phyloP scores from a whole-genome alignment of 148 eudicot genomes.

The Amaranthus cruentus region DNA sequence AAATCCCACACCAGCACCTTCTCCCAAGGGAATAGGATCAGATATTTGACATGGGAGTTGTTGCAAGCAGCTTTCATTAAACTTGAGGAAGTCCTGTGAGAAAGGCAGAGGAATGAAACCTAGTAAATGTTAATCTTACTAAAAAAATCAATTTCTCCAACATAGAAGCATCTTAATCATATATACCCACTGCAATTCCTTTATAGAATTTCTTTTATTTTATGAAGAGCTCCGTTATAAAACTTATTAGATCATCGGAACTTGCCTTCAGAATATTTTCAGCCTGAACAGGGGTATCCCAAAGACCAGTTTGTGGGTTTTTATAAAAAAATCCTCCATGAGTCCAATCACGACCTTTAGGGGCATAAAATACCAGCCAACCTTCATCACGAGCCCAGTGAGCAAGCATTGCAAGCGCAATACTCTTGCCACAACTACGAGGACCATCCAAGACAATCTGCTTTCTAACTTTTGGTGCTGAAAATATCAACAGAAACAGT shows the following conservation, averaged over 20 bases:
- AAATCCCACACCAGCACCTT: slow-evolving; percentile 86
- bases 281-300: slow-evolving; percentile 98
- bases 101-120: slow-evolving; percentile 3
- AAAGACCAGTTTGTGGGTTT: slow-evolving; percentile 68
- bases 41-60: slow-evolving; percentile 57
- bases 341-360: slow-evolving; percentile 80
- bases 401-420: slow-evolving; percentile 92
- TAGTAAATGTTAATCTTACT: slow-evolving; percentile 1
- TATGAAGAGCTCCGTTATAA: too few species aligned
- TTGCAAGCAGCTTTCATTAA: slow-evolving; percentile 53
- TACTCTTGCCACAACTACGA: slow-evolving; percentile 87
- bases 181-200: background rate
- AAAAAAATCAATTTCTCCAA: slow-evolving; percentile 7
- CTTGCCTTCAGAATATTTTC: slow-evolving; percentile 73
- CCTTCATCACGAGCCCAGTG: slow-evolving; percentile 98
- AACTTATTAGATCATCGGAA: background rate
- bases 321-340: slow-evolving; percentile 85
- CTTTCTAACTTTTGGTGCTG: slow-evolving; percentile 66
- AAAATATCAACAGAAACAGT: slow-evolving; percentile 19
- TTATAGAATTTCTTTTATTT: too few species aligned
- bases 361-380: slow-evolving; percentile 86
- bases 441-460: slow-evolving; percentile 95
- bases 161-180: background rate
- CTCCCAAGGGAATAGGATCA: slow-evolving; percentile 89
- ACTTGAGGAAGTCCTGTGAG: slow-evolving; percentile 67